A percentile compares a stretch with the other conserved stretches of the same genome.
Evolutionary conservation across 441 rosid genomes (phyloP).

Genomic region (Daphne laureola): DNA sequence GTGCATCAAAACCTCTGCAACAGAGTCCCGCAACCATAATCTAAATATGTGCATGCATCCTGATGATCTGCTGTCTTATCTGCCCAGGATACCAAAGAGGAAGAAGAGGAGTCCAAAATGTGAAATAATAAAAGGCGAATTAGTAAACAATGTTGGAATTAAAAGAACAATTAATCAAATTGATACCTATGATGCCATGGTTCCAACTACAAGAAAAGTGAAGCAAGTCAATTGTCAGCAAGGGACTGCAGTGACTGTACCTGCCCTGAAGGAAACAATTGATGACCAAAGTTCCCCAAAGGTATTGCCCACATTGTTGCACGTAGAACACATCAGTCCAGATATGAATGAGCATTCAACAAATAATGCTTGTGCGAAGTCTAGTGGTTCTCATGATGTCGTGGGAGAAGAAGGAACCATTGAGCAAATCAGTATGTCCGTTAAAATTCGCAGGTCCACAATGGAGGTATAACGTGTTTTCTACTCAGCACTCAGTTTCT

Average conservation of each 20-base stretch:
- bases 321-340: constrained; percentile 15
- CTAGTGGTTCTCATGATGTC: constrained; percentile 13
- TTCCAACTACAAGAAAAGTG: constrained; percentile 19
- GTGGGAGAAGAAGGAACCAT: constrained; percentile 12
- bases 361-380: constrained; percentile 19
- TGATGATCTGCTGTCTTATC: constrained; percentile 32
- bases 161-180: constrained; percentile 38
- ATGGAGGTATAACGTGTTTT: constrained; percentile 28
- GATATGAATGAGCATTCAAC: constrained; percentile 19
- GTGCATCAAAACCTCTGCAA: constrained; percentile 27
- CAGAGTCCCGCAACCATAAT: constrained; percentile 19
- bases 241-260: constrained; percentile 15
- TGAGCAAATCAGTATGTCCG: constrained; percentile 17
- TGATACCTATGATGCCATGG: constrained; percentile 15
- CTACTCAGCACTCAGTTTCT: neutral
- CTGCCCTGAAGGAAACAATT: constrained; percentile 19
- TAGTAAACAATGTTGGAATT: constrained; percentile 15
- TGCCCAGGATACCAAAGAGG: constrained; percentile 31
- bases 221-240: constrained; percentile 16
- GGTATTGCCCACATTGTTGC: constrained; percentile 16
- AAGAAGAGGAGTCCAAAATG: constrained; percentile 56
- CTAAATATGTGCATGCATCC: constrained; percentile 22
- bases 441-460: constrained; percentile 13
- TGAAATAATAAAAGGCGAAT: constrained; percentile 22
- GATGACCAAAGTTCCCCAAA: constrained; percentile 16